phyloP scores from a whole-genome alignment of 2,329 filamentous ascomycete genomes.

The Westerdykella sp. region DNA sequence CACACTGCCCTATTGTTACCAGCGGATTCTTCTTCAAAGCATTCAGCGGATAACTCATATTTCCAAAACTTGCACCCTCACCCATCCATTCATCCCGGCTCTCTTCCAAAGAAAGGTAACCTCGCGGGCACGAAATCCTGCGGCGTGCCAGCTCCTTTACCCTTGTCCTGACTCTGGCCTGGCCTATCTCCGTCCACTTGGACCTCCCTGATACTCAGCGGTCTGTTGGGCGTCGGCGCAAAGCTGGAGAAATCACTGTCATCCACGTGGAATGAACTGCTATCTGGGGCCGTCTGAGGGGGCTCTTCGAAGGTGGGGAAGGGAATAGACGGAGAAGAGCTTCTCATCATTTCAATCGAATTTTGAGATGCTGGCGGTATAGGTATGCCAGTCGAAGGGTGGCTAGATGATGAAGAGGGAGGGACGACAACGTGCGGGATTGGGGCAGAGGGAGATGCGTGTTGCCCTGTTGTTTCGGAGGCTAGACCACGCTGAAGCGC shows the following conservation, averaged over 20 bases:
- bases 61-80: background rate
- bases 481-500: constrained; percentile 50
- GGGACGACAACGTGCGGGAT: constrained; percentile 6
- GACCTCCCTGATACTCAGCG: constrained; percentile 11
- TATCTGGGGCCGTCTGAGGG: constrained; percentile 26
- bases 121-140: constrained; percentile 29
- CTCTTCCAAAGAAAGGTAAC: constrained; percentile 27
- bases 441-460: constrained; percentile 4
- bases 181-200: too few relatives aligned
- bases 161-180: constrained; percentile 2
- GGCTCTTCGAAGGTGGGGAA: constrained; percentile 21
- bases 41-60: too few relatives aligned
- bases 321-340: constrained; percentile 7
- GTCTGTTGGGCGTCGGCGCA: constrained; percentile 21
- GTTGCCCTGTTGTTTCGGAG: constrained; percentile 11
- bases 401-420: constrained; percentile 10
- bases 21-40: too few relatives aligned
- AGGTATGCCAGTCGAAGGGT: constrained; percentile 7
- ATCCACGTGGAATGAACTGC: constrained; percentile 24
- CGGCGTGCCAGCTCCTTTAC: constrained; percentile 10
- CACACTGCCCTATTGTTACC: too few relatives aligned
- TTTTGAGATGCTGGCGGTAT: constrained; percentile 10
- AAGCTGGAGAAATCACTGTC: constrained; percentile 23
- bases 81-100: constrained; percentile 12
- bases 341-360: constrained; percentile 8